phyloP scores from a whole-genome alignment of 2,329 filamentous ascomycete species.

The Orbilia javanica region DNA sequence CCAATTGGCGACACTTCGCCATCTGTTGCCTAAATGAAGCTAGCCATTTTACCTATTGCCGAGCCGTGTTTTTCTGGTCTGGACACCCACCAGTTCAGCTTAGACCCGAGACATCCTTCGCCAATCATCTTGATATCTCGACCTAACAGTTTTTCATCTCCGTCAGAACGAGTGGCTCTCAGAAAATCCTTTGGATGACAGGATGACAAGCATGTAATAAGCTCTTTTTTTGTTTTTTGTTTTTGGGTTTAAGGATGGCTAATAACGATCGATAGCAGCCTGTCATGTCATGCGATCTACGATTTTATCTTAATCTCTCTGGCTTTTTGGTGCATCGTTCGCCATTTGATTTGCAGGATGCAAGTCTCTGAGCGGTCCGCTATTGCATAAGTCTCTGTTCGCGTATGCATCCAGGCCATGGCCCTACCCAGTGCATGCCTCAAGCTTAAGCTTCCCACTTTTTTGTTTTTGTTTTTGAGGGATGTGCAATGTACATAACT shows the following conservation, averaged over 20 bases:
- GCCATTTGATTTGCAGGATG: conserved; percentile 59
- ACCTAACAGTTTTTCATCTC: conserved; percentile 22
- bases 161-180: conserved; percentile 46
- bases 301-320: conserved; percentile 29
- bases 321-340: conserved; percentile 39
- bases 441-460: conserved; percentile 25
- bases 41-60: conserved; percentile 39
- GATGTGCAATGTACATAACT: conserved; percentile 46
- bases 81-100: conserved; percentile 42
- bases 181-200: conserved; percentile 36
- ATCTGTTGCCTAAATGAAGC: conserved; percentile 59
- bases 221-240: conserved; percentile 4
- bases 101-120: conserved; percentile 29
- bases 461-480: not conserved
- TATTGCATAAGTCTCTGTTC: conserved; percentile 59
- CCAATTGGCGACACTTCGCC: conserved; percentile 52
- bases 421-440: conserved; percentile 47
- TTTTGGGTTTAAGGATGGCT: conserved; percentile 3
- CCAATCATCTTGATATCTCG: conserved; percentile 42
- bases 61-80: conserved; percentile 47
- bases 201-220: conserved; percentile 38
- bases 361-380: conserved; percentile 59
- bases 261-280: conserved; percentile 14
- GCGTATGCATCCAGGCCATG: conserved; percentile 56
- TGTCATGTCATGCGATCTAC: conserved; percentile 41